Conservation (phyloP, 2,329 filamentous ascomycete species). For the Pseudogymnoascus sp. region DNA sequence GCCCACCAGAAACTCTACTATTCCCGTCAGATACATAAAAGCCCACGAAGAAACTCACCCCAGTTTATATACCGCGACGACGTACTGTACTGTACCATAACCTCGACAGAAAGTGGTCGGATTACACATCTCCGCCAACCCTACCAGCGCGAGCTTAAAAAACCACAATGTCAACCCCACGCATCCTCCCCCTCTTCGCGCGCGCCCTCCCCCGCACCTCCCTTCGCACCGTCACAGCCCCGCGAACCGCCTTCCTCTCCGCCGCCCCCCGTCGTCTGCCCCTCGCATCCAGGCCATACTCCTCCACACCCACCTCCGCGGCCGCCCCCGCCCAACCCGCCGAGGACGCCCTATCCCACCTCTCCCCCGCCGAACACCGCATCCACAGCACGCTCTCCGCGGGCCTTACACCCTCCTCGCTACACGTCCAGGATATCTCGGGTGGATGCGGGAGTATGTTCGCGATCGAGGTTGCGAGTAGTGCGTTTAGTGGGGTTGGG, state of each 20-base stretch:
- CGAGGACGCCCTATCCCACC: constrained; percentile 41
- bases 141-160: background rate
- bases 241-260: background rate
- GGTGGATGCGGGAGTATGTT: constrained; percentile 87
- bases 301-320: background rate
- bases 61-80: background rate
- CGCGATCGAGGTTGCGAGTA: constrained; percentile 68
- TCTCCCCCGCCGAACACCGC: background rate
- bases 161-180: background rate
- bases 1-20: background rate
- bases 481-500: constrained; percentile 60
- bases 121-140: background rate
- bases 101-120: background rate
- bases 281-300: background rate
- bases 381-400: background rate
- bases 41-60: too few relatives aligned
- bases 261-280: background rate
- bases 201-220: background rate
- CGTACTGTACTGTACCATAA: background rate
- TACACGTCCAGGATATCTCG: constrained; percentile 70
- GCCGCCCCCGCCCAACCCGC: constrained; percentile 16
- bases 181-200: background rate
- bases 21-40: background rate
- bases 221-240: background rate
- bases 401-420: constrained; percentile 22